These are phyloP conservation scores for Eimeria brunetti DNA, from an alignment of 169 alveolate genomes.

Conservation along the genomic window DNA sequence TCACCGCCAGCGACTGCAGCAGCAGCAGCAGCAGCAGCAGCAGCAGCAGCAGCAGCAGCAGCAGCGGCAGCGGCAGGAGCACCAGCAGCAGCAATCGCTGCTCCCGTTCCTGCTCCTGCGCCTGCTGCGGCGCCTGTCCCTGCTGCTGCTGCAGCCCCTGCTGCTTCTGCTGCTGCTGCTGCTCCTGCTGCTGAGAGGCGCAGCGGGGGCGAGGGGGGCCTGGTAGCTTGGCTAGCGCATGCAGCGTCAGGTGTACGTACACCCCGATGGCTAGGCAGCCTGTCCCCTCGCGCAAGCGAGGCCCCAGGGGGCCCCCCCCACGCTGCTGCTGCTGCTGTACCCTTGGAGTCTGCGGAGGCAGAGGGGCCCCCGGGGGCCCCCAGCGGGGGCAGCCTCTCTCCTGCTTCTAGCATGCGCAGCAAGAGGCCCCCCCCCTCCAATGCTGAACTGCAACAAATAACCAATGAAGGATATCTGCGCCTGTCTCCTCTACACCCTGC, in stretches of 20 bases:
- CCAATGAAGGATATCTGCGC: not conserved
- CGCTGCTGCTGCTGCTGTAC: not conserved
- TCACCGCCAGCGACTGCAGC: not conserved
- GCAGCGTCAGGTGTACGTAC: slow-evolving; percentile 11
- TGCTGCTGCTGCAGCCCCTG: not conserved
- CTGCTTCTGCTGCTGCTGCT: slow-evolving; percentile 3
- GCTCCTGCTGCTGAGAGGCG: not conserved
- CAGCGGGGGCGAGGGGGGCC: slow-evolving; percentile 8
- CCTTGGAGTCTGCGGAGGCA: not conserved
- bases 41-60: not conserved
- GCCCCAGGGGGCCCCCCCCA: not conserved
- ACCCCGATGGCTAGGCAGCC: slow-evolving; percentile 24
- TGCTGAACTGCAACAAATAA: not conserved
- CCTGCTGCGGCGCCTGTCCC: too few species aligned
- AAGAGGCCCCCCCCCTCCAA: slow-evolving; percentile 60
- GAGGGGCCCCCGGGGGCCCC: slow-evolving; percentile 24
- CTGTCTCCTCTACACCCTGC: slow-evolving; percentile 1
- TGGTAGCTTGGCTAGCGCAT: slow-evolving; percentile 16
- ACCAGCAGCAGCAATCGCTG: too few species aligned
- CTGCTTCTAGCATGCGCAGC: slow-evolving; percentile 13
- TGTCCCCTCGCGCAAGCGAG: not conserved
- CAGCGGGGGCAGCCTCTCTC: not conserved
- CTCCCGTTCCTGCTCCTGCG: too few species aligned
- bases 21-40: slow-evolving; percentile 26
- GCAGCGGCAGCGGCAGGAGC: too few species aligned